These are phyloP conservation scores for Mycena haematopus DNA, from an alignment of 768 basidiomycete species.

Conservation along the genomic window DNA sequence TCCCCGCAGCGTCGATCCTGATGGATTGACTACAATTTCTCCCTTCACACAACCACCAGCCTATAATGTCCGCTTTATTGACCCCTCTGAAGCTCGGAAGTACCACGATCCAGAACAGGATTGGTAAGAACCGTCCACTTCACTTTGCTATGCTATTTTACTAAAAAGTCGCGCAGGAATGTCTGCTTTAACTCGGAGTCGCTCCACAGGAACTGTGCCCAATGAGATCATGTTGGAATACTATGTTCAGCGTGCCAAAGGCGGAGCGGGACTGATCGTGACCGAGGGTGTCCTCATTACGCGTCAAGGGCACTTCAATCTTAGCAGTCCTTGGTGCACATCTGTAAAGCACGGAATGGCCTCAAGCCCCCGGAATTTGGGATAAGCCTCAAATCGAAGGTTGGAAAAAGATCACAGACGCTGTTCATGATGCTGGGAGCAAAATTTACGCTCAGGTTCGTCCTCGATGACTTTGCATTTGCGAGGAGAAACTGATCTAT, in stretches of 20 bases:
- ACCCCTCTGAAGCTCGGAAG: constrained; percentile 41
- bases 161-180: constrained; percentile 26
- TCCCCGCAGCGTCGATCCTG: no score
- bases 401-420: neutral
- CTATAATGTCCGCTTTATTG: constrained; percentile 27
- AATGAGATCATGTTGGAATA: constrained; percentile 45
- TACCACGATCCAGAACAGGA: constrained; percentile 40
- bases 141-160: neutral
- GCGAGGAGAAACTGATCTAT: neutral
- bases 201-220: constrained; percentile 40
- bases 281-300: constrained; percentile 39
- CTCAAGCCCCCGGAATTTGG: neutral
- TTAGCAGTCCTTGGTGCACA: neutral
- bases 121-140: constrained; percentile 23
- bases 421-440: neutral
- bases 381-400: neutral
- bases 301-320: constrained; percentile 38
- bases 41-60: no score
- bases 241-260: constrained; percentile 44
- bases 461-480: neutral
- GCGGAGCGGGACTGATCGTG: constrained; percentile 44
- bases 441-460: constrained; percentile 3
- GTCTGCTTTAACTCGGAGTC: constrained; percentile 45
- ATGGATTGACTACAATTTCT: no score
- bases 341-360: neutral